Evolutionary conservation across 768 basidiomycete species (phyloP).

Genomic region (Pleurotus ostreatus): DNA sequence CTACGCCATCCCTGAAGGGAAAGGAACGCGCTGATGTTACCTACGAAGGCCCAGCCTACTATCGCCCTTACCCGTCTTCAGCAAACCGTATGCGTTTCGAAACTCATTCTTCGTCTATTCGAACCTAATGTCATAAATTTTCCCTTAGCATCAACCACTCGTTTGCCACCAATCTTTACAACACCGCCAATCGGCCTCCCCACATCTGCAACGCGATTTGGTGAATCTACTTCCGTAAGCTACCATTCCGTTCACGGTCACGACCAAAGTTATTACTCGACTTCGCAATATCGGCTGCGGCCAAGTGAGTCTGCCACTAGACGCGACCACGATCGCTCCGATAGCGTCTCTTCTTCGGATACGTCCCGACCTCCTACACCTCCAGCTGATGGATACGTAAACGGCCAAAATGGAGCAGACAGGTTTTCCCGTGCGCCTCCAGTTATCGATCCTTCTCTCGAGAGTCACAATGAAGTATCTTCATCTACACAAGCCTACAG

Average conservation of each 20-base stretch:
- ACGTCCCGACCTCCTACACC: not conserved
- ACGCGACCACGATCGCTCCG: conserved; percentile 1
- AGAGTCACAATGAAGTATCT: conserved; percentile 13
- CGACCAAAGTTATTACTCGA: conserved; percentile 29
- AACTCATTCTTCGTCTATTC: conserved; percentile 4
- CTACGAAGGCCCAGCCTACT: conserved; percentile 23
- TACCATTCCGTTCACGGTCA: conserved; percentile 26
- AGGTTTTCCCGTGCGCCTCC: not conserved
- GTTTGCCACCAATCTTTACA: conserved; percentile 42
- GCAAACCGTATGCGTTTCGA: conserved; percentile 42
- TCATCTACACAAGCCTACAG: too few relatives aligned
- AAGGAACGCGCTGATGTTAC: conserved; percentile 25
- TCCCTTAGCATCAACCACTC: conserved; percentile 17
- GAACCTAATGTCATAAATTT: not conserved
- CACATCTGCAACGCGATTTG: conserved; percentile 48
- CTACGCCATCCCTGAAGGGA: conserved; percentile 41
- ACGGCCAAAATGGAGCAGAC: not conserved
- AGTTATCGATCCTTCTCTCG: conserved; percentile 23
- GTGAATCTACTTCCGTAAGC: conserved; percentile 33
- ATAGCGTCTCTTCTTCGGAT: conserved; percentile 3
- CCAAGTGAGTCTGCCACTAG: not conserved
- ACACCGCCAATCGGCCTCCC: conserved; percentile 44
- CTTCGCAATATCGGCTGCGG: conserved; percentile 25
- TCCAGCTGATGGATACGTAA: not conserved
- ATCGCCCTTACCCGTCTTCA: conserved; percentile 52